Evolutionary conservation across 2,329 filamentous ascomycete genomes (phyloP), one percentile per base, ranked within the genome.

Genomic region (Phoma sp.): DNA sequence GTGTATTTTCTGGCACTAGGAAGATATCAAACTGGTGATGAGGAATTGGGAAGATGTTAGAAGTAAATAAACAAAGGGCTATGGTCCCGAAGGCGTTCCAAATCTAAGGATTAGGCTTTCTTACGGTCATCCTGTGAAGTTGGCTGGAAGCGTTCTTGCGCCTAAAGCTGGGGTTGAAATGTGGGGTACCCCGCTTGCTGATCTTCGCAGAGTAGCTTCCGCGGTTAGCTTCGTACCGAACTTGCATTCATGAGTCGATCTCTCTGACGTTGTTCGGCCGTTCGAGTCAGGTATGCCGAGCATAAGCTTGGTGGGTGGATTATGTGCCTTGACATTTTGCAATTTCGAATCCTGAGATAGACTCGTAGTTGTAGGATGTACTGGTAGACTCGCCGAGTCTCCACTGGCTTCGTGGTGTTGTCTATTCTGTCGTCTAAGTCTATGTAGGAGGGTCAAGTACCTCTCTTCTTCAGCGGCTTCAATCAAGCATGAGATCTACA

Each of bases 401-500:
- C 2, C 12, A 20, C 23, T 23, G 34, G 5, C 12, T n/a, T 37
- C 28, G 6, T 7, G n/a, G 4, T 25, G 12, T 5, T n/a, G 15
- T 28, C 30, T 33, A 37, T 32, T 1, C 9, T 25, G 11, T 42
- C 21, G 7, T 53, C 23, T 33, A 43, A 3, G 11, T 38, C 37
- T 47, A 37, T 38, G 5, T 12, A 15, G 9, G 11, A 5, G 12
- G 6, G n/a, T 5, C 23, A 12, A 23, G 7, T 20, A 12, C 25
- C 5, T 6, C 3, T 7, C 14, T 11, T 23, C 6, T 18, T 14
- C 20, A 21, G 18, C 17, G 11, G 6, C 12, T 28, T 48, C 28
- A 71, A 20, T 68, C 61, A 23, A 36, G 53, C 14, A 71, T 42
- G 25, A 75, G 47, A 52, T 75, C 69, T 5, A 99, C 85, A 1